Base-by-base conservation (phyloP, 805 yeast species). In the Dipodascus albidus region DNA sequence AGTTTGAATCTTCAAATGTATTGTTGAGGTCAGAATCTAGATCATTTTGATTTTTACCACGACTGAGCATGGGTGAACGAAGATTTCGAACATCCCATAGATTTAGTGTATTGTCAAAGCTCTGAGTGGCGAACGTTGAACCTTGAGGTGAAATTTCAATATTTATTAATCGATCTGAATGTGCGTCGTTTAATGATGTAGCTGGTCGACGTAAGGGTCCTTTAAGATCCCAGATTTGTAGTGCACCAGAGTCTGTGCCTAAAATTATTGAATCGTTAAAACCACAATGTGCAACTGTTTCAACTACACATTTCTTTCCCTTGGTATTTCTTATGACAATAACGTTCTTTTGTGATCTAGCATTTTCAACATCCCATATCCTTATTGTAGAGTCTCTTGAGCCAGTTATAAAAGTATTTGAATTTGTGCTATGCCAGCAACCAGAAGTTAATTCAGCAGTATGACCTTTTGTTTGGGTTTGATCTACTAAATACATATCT, bases 381-480 rank as follows among this genome's bases (percentile, higher is more conserved):
- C 73, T 56, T 2, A 70, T 59, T 0, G 74, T 70, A 4, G 64
- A 59, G 53, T 69, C 73, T 6, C 50, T 50, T 1, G 65, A 55
- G 1, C 59, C 54, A 2, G 74, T 69, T 9, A 62, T 62, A 48
- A 69, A 67, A 1, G 53, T 52, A 24, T 52, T 19, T 3, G 31
- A 41, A 48, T 53, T 49, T 14, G 52, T 27, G 2, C 66, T 66
- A 38, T 60, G 56, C 70, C 71, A 68, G n/a, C 53, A 49, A 4
- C 62, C 69, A 23, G 57, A 33, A 6, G 64, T 60, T 4, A 70
- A 53, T 48, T 59, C 67, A 1, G 69, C 64, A 3, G 61, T 55
- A 54, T 69, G 73, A 19, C 73, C 73, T 41, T 59, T 61, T 6
- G 73, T 69, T 51, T 67, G 66, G 49, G 59, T 58, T 60, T 69